phyloP scores from a whole-genome alignment of 805 yeast species.

The Blastobotrys robertii region DNA sequence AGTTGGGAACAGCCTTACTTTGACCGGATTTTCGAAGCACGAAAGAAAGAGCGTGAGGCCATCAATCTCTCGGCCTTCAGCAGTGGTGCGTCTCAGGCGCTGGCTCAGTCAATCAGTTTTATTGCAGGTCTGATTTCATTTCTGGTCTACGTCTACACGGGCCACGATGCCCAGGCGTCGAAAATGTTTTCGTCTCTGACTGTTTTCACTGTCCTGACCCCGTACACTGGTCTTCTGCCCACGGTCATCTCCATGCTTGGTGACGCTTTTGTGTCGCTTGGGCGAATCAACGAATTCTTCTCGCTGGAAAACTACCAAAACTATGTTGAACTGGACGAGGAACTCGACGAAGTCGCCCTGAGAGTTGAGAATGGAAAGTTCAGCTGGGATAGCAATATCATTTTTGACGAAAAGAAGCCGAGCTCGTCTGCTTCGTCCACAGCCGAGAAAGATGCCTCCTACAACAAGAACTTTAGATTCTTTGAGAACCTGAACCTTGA shows the following conservation, averaged over 20 bases:
- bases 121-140: constrained; percentile 60
- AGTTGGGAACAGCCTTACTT: constrained; percentile 84
- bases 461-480: constrained; percentile 20
- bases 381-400: constrained; percentile 40
- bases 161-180: constrained; percentile 42
- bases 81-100: too few species aligned
- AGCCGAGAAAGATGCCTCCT: background rate
- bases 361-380: constrained; percentile 43
- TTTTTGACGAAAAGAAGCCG: constrained; percentile 1
- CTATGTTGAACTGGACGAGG: constrained; percentile 24
- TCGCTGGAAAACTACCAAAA: constrained; percentile 34
- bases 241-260: constrained; percentile 50
- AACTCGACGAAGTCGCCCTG: constrained; percentile 36
- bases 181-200: constrained; percentile 62
- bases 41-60: constrained; percentile 51
- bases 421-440: background rate
- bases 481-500: constrained; percentile 36
- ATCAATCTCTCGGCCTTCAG: constrained; percentile 32
- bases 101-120: background rate
- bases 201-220: constrained; percentile 51
- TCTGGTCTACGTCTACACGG: constrained; percentile 37
- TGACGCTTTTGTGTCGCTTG: constrained; percentile 52
- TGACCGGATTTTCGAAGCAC: constrained; percentile 41
- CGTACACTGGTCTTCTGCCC: constrained; percentile 57
- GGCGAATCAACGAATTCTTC: constrained; percentile 43